Percentiles rank a stretch among this genome's conserved stretches.
These are phyloP conservation scores for Endoconidiophora laricicola DNA, from an alignment of 2,329 filamentous ascomycete genomes.

Conservation along the genomic window DNA sequence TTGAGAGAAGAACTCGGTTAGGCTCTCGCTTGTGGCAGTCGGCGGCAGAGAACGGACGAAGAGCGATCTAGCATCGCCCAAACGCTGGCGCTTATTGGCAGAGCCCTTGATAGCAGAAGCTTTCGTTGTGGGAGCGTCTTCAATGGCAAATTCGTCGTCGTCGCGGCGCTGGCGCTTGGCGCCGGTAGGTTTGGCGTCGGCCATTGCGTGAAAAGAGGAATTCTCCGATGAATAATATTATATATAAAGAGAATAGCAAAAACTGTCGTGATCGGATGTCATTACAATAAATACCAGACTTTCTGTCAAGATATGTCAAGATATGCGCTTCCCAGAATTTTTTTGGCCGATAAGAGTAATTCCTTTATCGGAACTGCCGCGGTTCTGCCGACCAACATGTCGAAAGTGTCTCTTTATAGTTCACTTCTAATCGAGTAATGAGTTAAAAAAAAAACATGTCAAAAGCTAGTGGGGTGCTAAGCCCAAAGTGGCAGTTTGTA, in stretches of 20 bases:
- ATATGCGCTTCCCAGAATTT: constrained; percentile 1
- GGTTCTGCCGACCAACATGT: background rate
- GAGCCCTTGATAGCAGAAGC: constrained; percentile 18
- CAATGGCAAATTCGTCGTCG: constrained; percentile 20
- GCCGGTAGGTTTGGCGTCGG: constrained; percentile 18
- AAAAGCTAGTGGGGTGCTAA: background rate
- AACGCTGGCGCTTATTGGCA: constrained; percentile 36
- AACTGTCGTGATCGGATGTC: constrained; percentile 2
- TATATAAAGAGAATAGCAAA: constrained; percentile 3
- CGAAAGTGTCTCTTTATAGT: background rate
- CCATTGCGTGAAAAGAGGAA: constrained; percentile 16
- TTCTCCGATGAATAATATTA: background rate
- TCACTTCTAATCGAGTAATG: too few species aligned
- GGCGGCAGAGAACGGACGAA: constrained; percentile 80
- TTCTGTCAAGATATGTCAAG: background rate
- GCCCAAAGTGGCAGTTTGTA: constrained; percentile 12
- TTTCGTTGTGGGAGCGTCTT: constrained; percentile 18
- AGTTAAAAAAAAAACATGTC: background rate
- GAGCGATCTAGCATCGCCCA: constrained; percentile 52
- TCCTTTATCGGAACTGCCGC: constrained; percentile 12
- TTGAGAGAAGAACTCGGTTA: constrained; percentile 84
- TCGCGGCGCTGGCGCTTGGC: constrained; percentile 21
- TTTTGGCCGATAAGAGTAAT: constrained; percentile 10
- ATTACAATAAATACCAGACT: background rate
- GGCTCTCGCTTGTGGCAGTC: constrained; percentile 59